Evolutionary conservation across 495 filamentous ascomycete genomes (phyloP).

Genomic region (Aspergillus carlsbadensis): DNA sequence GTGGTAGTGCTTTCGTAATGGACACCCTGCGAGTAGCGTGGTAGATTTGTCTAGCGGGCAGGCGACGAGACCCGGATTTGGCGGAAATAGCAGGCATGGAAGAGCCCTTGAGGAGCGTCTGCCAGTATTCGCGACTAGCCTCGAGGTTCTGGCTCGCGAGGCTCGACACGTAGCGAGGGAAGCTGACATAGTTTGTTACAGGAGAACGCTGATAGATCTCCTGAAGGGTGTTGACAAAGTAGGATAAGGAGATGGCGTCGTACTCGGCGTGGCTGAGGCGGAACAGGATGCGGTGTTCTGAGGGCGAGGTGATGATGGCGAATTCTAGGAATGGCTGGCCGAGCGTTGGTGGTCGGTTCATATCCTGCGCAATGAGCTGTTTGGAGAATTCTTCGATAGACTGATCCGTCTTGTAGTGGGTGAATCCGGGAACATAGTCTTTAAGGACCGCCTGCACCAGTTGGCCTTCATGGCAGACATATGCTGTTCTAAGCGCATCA

Average conservation of each 20-base stretch:
- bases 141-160: not conserved
- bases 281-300: constrained; percentile 45
- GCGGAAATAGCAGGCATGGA: constrained; percentile 13
- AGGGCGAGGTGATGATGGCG: constrained; percentile 40
- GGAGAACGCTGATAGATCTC: constrained; percentile 35
- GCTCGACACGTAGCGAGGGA: constrained; percentile 43
- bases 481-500: constrained; percentile 61
- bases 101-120: constrained; percentile 6
- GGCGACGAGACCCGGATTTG: not conserved
- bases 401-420: constrained; percentile 44
- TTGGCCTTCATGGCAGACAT: constrained; percentile 38
- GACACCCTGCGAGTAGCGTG: not conserved
- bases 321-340: constrained; percentile 55
- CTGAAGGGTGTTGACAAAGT: constrained; percentile 43
- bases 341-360: constrained; percentile 38
- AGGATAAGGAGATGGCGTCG: constrained; percentile 58
- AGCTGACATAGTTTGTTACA: constrained; percentile 33
- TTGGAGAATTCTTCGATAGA: constrained; percentile 34
- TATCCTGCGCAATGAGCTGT: constrained; percentile 26
- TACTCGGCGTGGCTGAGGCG: constrained; percentile 63
- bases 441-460: constrained; percentile 53
- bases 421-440: constrained; percentile 32
- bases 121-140: constrained; percentile 11
- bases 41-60: constrained; percentile 10
- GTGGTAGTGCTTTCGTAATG: not conserved